These are phyloP conservation scores for Arbutus unedo DNA, from an alignment of 148 eudicot genomes.

Conservation along the genomic window DNA sequence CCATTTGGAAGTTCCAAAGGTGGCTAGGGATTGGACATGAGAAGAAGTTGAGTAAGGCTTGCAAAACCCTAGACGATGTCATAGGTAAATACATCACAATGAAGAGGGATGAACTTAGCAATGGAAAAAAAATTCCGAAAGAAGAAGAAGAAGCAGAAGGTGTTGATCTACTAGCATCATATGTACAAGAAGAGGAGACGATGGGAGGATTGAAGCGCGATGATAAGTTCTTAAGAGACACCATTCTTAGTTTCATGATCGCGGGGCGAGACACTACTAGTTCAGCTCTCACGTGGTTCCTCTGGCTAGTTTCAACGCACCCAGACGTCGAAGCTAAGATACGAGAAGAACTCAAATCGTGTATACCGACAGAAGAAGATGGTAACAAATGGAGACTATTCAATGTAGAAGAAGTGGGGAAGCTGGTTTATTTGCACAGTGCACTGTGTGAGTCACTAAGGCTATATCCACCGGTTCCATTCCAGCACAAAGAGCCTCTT, in stretches of 20 bases:
- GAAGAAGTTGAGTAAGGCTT: conserved; percentile 33
- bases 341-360: conserved; percentile 26
- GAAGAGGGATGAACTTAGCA: conserved; percentile 27
- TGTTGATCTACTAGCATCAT: conserved; percentile 38
- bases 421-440: conserved; percentile 35
- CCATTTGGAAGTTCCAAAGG: conserved; percentile 50
- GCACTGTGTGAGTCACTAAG: conserved; percentile 37
- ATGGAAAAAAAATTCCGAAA: background rate
- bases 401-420: conserved; percentile 20
- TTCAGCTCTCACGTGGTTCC: conserved; percentile 44
- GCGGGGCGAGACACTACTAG: conserved; percentile 55
- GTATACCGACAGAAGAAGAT: conserved; percentile 8
- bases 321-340: conserved; percentile 31
- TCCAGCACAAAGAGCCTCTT: conserved; percentile 39
- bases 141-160: conserved; percentile 14
- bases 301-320: conserved; percentile 36
- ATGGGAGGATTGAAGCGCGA: conserved; percentile 18
- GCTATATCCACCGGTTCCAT: conserved; percentile 43
- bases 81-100: conserved; percentile 25
- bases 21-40: conserved; percentile 51
- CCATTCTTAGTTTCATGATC: conserved; percentile 46
- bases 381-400: conserved; percentile 4
- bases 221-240: conserved; percentile 49
- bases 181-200: conserved; percentile 24
- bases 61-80: conserved; percentile 36